Percentiles rank a stretch among this genome's conserved stretches.
phyloP scores from a whole-genome alignment of 1,284 basidiomycete genomes.

The Coriolopsis trogii region DNA sequence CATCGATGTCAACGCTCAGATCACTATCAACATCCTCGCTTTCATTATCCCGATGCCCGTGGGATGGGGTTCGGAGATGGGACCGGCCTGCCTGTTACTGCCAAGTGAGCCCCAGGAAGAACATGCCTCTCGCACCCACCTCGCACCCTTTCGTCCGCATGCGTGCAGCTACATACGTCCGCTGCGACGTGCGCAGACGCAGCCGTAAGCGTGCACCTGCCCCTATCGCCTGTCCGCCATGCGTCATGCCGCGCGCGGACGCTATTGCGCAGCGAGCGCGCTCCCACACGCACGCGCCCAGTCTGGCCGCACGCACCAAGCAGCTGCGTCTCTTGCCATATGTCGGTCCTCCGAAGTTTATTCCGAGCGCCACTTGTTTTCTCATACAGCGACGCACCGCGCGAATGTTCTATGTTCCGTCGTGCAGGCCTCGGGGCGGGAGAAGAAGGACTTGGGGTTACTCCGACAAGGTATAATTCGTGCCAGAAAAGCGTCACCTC shows the following conservation, averaged over 20 bases:
- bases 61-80: no score
- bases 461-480: neutral
- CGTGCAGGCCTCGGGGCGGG: constrained; percentile 16
- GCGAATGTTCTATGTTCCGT: constrained; percentile 10
- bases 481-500: neutral
- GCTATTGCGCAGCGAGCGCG: neutral
- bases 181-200: constrained; percentile 1
- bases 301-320: constrained; percentile 1
- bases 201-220: no score
- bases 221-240: no score
- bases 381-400: constrained; percentile 18
- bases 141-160: no score
- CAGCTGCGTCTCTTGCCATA: constrained; percentile 16
- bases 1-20: constrained; percentile 15
- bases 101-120: no score
- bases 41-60: constrained; percentile 13
- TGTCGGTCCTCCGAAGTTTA: constrained; percentile 16
- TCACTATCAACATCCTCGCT: constrained; percentile 10
- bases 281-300: constrained; percentile 19
- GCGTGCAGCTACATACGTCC: neutral
- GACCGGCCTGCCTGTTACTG: no score
- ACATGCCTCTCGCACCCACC: no score
- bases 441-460: constrained; percentile 13
- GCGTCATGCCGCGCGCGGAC: constrained; percentile 5
- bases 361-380: constrained; percentile 5